Base-by-base conservation (phyloP, 2,329 filamentous ascomycete species). In the Verticillium alfalfae region DNA sequence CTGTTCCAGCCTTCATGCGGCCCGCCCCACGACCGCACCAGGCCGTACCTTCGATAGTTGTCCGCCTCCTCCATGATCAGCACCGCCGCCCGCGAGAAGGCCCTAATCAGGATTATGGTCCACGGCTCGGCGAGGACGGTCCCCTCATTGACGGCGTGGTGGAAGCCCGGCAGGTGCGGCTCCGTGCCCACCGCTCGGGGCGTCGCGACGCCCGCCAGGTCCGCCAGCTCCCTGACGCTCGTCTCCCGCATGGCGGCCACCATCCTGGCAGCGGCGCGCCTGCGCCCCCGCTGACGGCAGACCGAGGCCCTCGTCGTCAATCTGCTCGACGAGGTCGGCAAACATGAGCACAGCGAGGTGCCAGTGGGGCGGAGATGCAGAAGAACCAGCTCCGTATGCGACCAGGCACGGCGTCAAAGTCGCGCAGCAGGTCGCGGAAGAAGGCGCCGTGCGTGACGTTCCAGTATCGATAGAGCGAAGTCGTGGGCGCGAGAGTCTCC, bases 361-460 rank as follows among this genome's bases (percentile, higher is more conserved):
- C 80, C 84, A 87, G 65, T 87, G 85, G 85, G 0, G 80, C 81
- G 0, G 79, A 74, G 31, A 87, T 77, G 59, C 84, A 81, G 15
- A 85, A 77, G 63, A 85, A 86, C 84, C 84, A 87, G 52, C 83
- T 84, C 66, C 84, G 83, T 5, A 87, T 78, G 15, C 81, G 81
- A 12, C 79, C 67, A 1, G 83, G 82, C 1, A 87, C 76, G 1
- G 70, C 67, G 37, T 81, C 75, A 62, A 84, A 83, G 62, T 82
- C 71, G 2, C 75, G 71, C 13, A 84, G 72, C 45, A 84, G 79
- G 62, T 84, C 81, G 16, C 74, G 69, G 66, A 85, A 82, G 65
- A 87, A 83, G 1, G 74, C 74, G 1, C 77, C 78, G 64, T 85
- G 84, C 0, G 78, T 76, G 26, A 69, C 67, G 61, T 83, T 80